phyloP scores from a whole-genome alignment of 2,329 filamentous ascomycete genomes.

The Pseudodiploospora longispora region DNA sequence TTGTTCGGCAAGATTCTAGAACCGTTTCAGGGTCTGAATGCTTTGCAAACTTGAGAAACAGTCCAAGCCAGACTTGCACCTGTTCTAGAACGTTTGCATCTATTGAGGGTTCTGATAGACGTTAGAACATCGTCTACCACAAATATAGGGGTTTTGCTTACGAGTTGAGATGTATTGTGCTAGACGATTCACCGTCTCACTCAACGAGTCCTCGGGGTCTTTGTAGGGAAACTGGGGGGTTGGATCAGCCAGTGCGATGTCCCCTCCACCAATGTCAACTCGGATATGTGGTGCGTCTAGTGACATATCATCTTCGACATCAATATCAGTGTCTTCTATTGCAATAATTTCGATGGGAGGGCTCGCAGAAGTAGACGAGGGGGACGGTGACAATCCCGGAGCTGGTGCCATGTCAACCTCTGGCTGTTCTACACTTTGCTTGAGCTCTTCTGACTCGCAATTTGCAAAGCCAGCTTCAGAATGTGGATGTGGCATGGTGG shows the following conservation, averaged over 20 bases:
- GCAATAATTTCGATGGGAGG: conserved; percentile 37
- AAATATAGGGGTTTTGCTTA: conserved; percentile 11
- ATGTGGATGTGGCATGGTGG: conserved; percentile 8
- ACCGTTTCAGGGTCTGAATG: conserved; percentile 25
- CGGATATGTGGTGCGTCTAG: conserved; percentile 25
- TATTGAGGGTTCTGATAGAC: conserved; percentile 32
- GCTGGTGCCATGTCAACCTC: conserved; percentile 30
- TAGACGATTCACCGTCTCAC: conserved; percentile 27
- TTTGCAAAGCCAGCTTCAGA: conserved; percentile 9
- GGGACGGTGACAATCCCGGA: conserved; percentile 22
- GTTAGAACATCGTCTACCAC: background rate
- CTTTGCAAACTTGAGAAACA: conserved; percentile 35
- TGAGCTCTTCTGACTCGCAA: conserved; percentile 21
- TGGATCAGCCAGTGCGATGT: conserved; percentile 29
- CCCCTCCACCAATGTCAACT: conserved; percentile 14
- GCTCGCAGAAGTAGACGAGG: conserved; percentile 32
- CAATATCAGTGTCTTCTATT: conserved; percentile 27
- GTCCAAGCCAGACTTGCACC: conserved; percentile 43
- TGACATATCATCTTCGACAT: conserved; percentile 19
- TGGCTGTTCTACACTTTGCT: conserved; percentile 38
- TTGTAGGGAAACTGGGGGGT: conserved; percentile 39
- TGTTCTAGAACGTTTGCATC: conserved; percentile 36
- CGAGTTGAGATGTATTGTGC: conserved; percentile 27
- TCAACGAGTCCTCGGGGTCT: conserved; percentile 21
- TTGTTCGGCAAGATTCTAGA: conserved; percentile 34